phyloP scores from a whole-genome alignment of 2,329 filamentous ascomycete genomes.

The Xenosphaeropsis pyriputrescens region DNA sequence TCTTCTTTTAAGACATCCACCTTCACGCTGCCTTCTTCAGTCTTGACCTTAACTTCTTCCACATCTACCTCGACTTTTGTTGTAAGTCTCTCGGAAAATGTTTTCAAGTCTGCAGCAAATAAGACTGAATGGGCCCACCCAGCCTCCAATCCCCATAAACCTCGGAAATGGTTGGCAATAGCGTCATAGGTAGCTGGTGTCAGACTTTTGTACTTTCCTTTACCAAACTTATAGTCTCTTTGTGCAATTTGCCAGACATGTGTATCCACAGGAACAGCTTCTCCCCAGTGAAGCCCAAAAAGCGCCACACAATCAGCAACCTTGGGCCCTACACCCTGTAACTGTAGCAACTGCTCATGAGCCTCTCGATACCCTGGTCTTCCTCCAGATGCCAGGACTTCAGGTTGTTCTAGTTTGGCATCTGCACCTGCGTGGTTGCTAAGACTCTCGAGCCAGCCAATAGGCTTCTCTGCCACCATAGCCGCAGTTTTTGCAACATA shows the following conservation, averaged over 20 bases:
- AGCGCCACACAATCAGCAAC: conserved; percentile 93
- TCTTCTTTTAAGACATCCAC: conserved; percentile 5
- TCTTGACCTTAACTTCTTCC: conserved; percentile 21
- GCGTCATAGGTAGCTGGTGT: conserved; percentile 83
- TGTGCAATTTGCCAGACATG: conserved; percentile 98
- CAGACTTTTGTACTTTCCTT: conserved; percentile 67
- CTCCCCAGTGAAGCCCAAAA: conserved; percentile 92
- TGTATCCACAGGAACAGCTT: conserved; percentile 90
- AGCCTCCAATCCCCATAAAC: conserved; percentile 82
- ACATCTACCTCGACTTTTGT: conserved; percentile 31
- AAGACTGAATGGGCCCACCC: conserved; percentile 97
- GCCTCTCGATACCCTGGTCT: conserved; percentile 55
- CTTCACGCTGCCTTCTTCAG: conserved; percentile 12
- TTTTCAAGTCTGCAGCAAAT: conserved; percentile 81
- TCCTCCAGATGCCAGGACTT: conserved; percentile 47
- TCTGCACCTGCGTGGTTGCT: conserved; percentile 49
- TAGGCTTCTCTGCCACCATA: conserved; percentile 54
- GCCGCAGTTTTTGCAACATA: conserved; percentile 80
- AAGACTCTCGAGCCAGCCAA: conserved; percentile 63
- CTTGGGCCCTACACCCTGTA: conserved; percentile 89
- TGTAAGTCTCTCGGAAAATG: conserved; percentile 53
- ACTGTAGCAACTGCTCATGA: conserved; percentile 61
- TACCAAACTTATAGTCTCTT: conserved; percentile 86
- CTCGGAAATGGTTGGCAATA: conserved; percentile 78
- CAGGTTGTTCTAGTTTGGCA: conserved; percentile 26